These are phyloP conservation scores for Starmerella bacillaris DNA, from an alignment of 805 yeast genomes.

Conservation along the genomic window DNA sequence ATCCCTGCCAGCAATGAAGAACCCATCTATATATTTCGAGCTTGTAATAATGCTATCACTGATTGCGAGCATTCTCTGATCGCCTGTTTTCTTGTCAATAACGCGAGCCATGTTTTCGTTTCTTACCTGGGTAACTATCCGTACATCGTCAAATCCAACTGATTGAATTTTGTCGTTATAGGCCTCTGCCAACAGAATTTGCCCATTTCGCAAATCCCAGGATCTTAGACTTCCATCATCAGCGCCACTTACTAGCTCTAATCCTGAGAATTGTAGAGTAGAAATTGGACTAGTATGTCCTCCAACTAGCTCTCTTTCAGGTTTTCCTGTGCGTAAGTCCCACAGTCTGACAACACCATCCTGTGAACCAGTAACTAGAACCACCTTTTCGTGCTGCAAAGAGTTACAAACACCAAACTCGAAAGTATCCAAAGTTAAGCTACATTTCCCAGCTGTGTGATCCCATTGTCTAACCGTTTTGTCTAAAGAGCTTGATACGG, in stretches of 20 bases:
- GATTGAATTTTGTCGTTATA: slow-evolving; percentile 39
- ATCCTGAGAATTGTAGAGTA: slow-evolving; percentile 50
- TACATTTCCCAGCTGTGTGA: slow-evolving; percentile 41
- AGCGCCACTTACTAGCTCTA: slow-evolving; percentile 44
- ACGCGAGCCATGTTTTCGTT: slow-evolving; percentile 35
- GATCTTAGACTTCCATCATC: slow-evolving; percentile 44
- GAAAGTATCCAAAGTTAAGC: slow-evolving; percentile 51
- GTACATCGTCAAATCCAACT: slow-evolving; percentile 40
- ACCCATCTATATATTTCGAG: slow-evolving; percentile 43
- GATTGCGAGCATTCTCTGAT: slow-evolving; percentile 38
- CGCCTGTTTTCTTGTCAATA: slow-evolving; percentile 37
- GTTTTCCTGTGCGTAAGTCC: slow-evolving; percentile 48
- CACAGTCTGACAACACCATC: slow-evolving; percentile 61
- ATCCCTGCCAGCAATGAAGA: slow-evolving; percentile 44
- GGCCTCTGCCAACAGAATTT: slow-evolving; percentile 41
- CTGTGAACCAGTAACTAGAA: slow-evolving; percentile 59
- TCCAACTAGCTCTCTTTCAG: slow-evolving; percentile 21
- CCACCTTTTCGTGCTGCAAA: slow-evolving; percentile 55
- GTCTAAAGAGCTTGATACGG: slow-evolving; percentile 56
- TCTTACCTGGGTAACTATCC: slow-evolving; percentile 35
- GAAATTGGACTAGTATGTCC: slow-evolving; percentile 61
- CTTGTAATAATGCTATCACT: slow-evolving; percentile 26
- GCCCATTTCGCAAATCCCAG: slow-evolving; percentile 61
- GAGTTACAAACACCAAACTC: slow-evolving; percentile 32
- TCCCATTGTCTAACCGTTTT: slow-evolving; percentile 66